Base-by-base conservation (phyloP, 306 rosid genomes). In the Acacia crassicarpa region DNA sequence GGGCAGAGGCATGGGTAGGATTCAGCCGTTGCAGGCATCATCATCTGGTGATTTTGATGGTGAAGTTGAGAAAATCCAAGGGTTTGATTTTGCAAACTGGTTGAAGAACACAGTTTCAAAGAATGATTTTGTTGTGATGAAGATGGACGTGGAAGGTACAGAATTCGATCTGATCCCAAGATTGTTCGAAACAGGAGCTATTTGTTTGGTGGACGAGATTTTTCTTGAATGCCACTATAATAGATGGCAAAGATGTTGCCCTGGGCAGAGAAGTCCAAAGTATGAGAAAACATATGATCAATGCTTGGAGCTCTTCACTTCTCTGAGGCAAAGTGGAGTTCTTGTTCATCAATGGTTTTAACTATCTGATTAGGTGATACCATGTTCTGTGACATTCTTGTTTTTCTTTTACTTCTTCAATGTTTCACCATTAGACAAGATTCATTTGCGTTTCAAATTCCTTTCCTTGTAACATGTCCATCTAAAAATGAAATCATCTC, bases 311-410 rank as follows among this genome's bases (percentile, higher is more conserved):
- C 88, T 95, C 69, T 89, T 91, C 79, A 83, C 83, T 74, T 87
- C 97, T 70, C 93, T 95, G 1, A 87, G 99, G 86, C 90, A 87
- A 89, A 91, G 94, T 78, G 99, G 99, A 33, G 89, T 95, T 87
- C 96, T 93, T 81, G 99, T 95, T 85, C 99, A 95, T 75, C 99
- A 95, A 73, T 95, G 99, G 99, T 95, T 91, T 91, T 96, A 82
- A 89, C 71, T 66, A 14, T 68, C 76, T 81, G 35, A 87, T 38
- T 80, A 75, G 76, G 67, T 78, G 79, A 78, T 15, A 81, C 69
- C 58, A 54, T 62, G 74, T 56, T 27, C 80, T 84, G 84, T 83
- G 78, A 74, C 81, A 32, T 79, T 71, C 45, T 83, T 65, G 56
- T 78, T 65, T 65, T 62, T n/a, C 82, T 40, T 67, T 69, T 84